Conservation (phyloP, 352 stramenopile genomes). For the Peronospora farinosa region DNA sequence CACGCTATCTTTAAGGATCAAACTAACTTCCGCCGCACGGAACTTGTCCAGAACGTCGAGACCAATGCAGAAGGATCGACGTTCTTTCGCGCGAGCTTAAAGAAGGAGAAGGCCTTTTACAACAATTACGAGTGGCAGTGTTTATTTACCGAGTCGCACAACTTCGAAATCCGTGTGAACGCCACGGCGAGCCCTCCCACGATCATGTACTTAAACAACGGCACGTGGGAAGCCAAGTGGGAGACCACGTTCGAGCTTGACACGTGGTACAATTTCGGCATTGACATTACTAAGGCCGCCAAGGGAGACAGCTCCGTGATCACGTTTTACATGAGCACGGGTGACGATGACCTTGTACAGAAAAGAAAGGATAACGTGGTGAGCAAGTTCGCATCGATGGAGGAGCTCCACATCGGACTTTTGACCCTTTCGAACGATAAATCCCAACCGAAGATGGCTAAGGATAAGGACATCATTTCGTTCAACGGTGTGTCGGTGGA, state of each 20-base stretch:
- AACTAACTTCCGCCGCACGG: constrained; percentile 7
- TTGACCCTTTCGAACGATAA: constrained; percentile 9
- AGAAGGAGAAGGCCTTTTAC: constrained; percentile 8
- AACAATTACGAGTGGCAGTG: constrained; percentile 7
- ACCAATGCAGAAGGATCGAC: constrained; percentile 4
- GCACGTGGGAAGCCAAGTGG: constrained; percentile 14
- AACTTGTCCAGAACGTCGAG: constrained; percentile 10
- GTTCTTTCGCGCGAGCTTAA: constrained; percentile 9
- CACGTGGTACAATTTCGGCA: constrained; percentile 15
- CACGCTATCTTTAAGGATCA: constrained; percentile 13
- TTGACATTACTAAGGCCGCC: neutral
- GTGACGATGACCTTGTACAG: constrained; percentile 5
- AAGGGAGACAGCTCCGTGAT: constrained; percentile 3
- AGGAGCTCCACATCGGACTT: constrained; percentile 12
- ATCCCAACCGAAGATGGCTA: constrained; percentile 13
- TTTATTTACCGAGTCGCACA: constrained; percentile 9
- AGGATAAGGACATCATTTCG: constrained; percentile 13
- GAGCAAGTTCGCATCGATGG: neutral
- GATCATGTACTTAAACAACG: constrained; percentile 14
- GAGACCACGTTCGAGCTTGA: constrained; percentile 4
- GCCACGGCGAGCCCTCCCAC: neutral
- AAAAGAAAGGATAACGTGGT: constrained; percentile 1
- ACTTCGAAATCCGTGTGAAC: constrained; percentile 11
- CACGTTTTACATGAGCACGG: constrained; percentile 8
- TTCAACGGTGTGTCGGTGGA: constrained; percentile 18